Base-by-base conservation (phyloP, 108 stramenopile genomes). In the Halocafeteria seosinensis region DNA sequence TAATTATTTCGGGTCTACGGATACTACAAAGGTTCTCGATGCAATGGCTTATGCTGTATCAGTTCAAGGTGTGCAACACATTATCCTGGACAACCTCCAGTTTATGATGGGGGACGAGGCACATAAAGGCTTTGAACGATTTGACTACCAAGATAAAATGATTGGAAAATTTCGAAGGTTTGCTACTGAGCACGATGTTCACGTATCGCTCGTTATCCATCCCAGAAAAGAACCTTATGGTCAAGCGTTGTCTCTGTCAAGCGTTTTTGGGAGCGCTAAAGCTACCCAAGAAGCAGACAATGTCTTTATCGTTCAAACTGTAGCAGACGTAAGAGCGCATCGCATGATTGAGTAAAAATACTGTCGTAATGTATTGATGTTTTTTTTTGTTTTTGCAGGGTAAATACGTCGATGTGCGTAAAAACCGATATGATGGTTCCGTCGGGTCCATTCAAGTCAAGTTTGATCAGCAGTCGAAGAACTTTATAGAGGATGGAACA, bases 221-320 rank as follows among this genome's bases (percentile, higher is more conserved):
- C 97, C 97, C 0, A 79, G 93, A 21, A 98, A 98, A 71, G 97
- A 95, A 79, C 88, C 80, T 38, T 88, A 69, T 11, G 89, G 70
- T 73, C 73, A 35, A 57, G 36, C 28, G 34, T 69, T 98, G 34
- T 75, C 80, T 38, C 87, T 95, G 9, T 78, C 78, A 4, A 85
- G 84, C 28, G 78, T 98, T 50, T 95, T 79, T 53, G 97, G 97
- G 58, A 81, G 86, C 36, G 94, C 91, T 59, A 98, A 98, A 77
- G 91, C 91, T 13, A 92, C 97, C 12, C 97, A 98, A 79, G 97
- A 98, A 73, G 94, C 92, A n/a, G 97, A 98, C 68, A 89, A 84
- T 21, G 93, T 98, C 25, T 55, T 94, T 38, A 94, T 98, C 51
- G 70, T 98, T 64, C 97, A 98, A 75, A 79, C 75, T 37, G 88